Percentiles rank a stretch among this genome's conserved stretches.
phyloP scores from a whole-genome alignment of 225 moss, liverwort and hornwort species.

The Pleurozium schreberi region DNA sequence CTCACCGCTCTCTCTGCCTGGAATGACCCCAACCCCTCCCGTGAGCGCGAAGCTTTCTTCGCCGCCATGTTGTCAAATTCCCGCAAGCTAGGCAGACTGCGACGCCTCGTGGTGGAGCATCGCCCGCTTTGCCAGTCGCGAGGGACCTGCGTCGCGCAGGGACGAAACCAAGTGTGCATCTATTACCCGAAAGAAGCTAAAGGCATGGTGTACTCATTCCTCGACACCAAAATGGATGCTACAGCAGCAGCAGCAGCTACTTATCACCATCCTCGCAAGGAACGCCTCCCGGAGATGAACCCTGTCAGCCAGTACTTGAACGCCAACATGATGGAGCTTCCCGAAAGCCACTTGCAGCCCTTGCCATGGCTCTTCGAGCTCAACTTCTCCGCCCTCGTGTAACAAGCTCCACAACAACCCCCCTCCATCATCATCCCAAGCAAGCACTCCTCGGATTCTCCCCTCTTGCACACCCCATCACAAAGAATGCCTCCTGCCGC shows the following conservation, averaged over 20 bases:
- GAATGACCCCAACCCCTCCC: slow-evolving; percentile 14
- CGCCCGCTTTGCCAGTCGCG: slow-evolving; percentile 35
- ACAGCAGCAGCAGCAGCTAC: neutral
- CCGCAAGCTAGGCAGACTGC: slow-evolving; percentile 18
- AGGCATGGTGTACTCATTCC: slow-evolving; percentile 23
- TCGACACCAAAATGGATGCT: neutral
- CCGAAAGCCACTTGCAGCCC: slow-evolving; percentile 24
- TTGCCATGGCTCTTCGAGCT: slow-evolving; percentile 28
- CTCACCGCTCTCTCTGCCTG: slow-evolving; percentile 2
- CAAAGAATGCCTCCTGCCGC: neutral
- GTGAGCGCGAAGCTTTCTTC: neutral
- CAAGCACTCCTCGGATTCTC: neutral
- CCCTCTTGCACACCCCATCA: neutral
- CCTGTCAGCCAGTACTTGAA: slow-evolving; percentile 20
- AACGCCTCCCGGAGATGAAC: slow-evolving; percentile 27
- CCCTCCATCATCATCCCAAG: neutral
- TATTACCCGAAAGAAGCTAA: slow-evolving; percentile 34
- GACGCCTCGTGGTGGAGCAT: slow-evolving; percentile 22
- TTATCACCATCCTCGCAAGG: neutral
- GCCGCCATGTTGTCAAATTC: slow-evolving; percentile 2
- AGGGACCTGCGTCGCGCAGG: slow-evolving; percentile 26
- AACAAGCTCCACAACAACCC: neutral
- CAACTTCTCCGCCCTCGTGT: slow-evolving; percentile 24
- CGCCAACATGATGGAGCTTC: slow-evolving; percentile 32
- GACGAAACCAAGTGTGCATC: slow-evolving; percentile 16